Evolutionary conservation across 164 flowering plant species (phyloP), one percentile per base, ranked within the genome.

Genomic region (Houttuynia cordata): DNA sequence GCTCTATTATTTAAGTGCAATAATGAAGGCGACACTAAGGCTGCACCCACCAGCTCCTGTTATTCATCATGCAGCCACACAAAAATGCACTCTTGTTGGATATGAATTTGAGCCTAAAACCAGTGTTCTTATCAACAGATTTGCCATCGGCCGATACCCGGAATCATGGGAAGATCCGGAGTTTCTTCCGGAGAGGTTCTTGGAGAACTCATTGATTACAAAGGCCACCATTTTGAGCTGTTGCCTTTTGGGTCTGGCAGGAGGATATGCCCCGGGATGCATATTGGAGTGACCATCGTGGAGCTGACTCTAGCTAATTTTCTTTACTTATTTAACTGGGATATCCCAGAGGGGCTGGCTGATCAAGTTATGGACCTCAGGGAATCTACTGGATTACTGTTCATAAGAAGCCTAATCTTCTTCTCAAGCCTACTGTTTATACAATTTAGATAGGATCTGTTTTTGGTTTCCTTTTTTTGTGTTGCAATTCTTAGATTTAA

Each of bases 31-130:
- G 61, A 52, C 70, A 20, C 23, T 77, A 15, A 74, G 81, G 57
- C 66, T 77, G 5, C 79, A 77, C 64, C 81, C 76, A 24, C 76
- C 76, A 3, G 76, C 55, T 4, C 79, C 83, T 24, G 12, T 80
- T 4, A 37, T 73, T 8, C 62, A 67, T 37, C 76, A 79, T 9
- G 71, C 73, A 71, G 63, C 77, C 7, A 69, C 14, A 0, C 67
- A 67, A 40, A 47, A 54, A 17, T 67, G 64, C 55, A 67, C 23
- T 17, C 51, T 76, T 17, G 41, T 34, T 3, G 75, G 75, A 5
- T 77, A 75, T 37, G n/a, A 67, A 21, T 60, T 77, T 47, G 73
- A 68, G 0, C 62, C 67, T 0, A 70, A 67, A 58, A 73, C 83
- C 4, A 63, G 66, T 51, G 73, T 80, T 10, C 52, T 67, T 34